Evolutionary conservation across 495 filamentous ascomycete species (phyloP).

Genomic region (Podospora fimiseda): DNA sequence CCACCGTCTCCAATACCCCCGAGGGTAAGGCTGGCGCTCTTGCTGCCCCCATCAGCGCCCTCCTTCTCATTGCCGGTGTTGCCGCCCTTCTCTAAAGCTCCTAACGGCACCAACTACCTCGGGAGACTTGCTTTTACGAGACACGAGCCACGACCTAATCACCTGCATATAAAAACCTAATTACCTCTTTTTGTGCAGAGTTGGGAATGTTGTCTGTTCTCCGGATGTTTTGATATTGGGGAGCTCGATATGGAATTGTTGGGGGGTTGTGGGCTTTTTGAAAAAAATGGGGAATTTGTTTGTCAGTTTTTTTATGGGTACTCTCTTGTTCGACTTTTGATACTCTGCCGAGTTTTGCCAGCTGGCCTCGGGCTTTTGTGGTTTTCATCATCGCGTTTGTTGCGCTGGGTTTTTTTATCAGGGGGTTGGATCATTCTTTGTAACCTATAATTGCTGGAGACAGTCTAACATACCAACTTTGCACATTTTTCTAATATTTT

Average conservation of each 20-base stretch:
- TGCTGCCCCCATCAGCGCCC: constrained; percentile 20
- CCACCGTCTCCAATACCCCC: constrained; percentile 12
- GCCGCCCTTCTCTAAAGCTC: constrained; percentile 32
- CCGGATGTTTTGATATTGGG: not conserved
- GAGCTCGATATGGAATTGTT: not conserved
- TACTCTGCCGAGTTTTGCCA: constrained; percentile 20
- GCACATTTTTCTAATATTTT: constrained; percentile 17
- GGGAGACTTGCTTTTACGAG: constrained; percentile 25
- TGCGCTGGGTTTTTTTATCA: constrained; percentile 3
- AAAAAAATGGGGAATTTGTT: constrained; percentile 4
- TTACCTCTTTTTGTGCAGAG: constrained; percentile 24
- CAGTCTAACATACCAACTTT: constrained; percentile 24
- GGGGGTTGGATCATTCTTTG: constrained; percentile 15
- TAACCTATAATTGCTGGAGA: constrained; percentile 24
- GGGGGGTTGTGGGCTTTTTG: too few relatives aligned
- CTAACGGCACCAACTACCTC: constrained; percentile 18
- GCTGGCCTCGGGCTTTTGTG: constrained; percentile 22
- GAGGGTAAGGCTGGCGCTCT: constrained; percentile 16
- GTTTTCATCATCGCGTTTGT: constrained; percentile 2
- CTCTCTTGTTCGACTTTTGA: constrained; percentile 18
- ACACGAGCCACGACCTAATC: constrained; percentile 31
- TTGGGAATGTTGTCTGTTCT: constrained; percentile 23
- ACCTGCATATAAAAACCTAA: constrained; percentile 15
- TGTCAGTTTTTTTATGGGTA: constrained; percentile 15
- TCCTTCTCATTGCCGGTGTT: constrained; percentile 22